Evolutionary conservation across 2,329 filamentous ascomycete species (phyloP).

Genomic region (Ceratocystis cacaofunesta): DNA sequence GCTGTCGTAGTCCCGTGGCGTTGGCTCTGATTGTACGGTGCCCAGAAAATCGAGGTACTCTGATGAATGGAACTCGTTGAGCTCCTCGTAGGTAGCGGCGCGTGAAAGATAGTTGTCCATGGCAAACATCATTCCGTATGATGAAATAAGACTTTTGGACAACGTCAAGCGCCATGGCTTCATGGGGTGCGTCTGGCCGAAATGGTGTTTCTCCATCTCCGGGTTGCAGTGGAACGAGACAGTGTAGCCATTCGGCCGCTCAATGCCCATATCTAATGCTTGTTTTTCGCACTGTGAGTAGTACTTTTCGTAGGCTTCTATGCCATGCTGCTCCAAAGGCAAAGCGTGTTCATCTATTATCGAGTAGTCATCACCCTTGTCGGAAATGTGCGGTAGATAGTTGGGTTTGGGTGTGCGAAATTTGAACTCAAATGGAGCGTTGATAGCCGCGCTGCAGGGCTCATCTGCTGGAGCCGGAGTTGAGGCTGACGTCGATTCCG

Average conservation of each 20-base stretch:
- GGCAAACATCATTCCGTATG: constrained; percentile 88
- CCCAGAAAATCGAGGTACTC: constrained; percentile 87
- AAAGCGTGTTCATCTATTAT: constrained; percentile 38
- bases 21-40: constrained; percentile 50
- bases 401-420: constrained; percentile 43
- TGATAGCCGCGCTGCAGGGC: constrained; percentile 23
- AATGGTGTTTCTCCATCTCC: constrained; percentile 90
- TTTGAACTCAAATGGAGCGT: constrained; percentile 30
- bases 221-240: constrained; percentile 95
- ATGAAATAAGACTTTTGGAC: constrained; percentile 85
- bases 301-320: constrained; percentile 41
- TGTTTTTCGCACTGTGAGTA: constrained; percentile 42
- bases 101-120: constrained; percentile 90
- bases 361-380: constrained; percentile 35
- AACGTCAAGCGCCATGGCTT: constrained; percentile 95
- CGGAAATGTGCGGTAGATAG: constrained; percentile 41
- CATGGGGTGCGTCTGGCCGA: constrained; percentile 95
- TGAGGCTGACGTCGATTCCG: background rate
- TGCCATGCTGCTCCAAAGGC: constrained; percentile 35
- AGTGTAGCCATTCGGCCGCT: constrained; percentile 67
- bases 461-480: constrained; percentile 14
- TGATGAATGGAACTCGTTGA: constrained; percentile 69
- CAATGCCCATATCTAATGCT: constrained; percentile 52
- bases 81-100: constrained; percentile 72
- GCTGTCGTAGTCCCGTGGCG: constrained; percentile 49